These are phyloP conservation scores for Saccharomycodes ludwigii DNA, from an alignment of 805 yeast genomes.

Conservation along the genomic window DNA sequence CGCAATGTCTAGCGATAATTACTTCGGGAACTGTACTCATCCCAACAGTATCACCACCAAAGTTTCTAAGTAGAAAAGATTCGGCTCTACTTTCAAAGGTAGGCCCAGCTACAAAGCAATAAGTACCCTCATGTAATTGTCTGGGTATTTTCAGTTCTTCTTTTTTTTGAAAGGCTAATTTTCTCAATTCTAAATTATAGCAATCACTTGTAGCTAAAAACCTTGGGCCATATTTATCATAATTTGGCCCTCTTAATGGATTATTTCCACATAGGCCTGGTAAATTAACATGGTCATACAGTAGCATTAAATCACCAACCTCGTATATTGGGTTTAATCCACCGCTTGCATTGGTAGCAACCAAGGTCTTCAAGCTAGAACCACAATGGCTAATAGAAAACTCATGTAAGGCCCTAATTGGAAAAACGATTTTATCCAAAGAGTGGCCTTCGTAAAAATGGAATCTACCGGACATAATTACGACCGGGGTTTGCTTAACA, in stretches of 20 bases:
- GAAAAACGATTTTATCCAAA: constrained; percentile 74
- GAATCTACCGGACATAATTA: constrained; percentile 88
- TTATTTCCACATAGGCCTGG: constrained; percentile 87
- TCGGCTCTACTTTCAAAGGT: constrained; percentile 91
- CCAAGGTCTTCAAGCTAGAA: constrained; percentile 28
- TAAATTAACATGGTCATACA: constrained; percentile 77
- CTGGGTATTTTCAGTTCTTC: constrained; percentile 37
- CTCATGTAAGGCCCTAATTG: constrained; percentile 60
- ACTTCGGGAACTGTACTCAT: constrained; percentile 98
- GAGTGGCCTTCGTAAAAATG: constrained; percentile 89
- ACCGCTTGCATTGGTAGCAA: constrained; percentile 96
- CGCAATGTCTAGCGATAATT: constrained; percentile 81
- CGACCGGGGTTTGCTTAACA: constrained; percentile 64
- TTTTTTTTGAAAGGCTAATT: constrained; percentile 43
- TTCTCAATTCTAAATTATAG: constrained; percentile 63
- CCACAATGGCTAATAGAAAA: constrained; percentile 34
- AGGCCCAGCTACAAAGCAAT: constrained; percentile 82
- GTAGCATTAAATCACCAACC: constrained; percentile 86
- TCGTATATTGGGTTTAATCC: constrained; percentile 55
- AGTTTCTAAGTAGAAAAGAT: constrained; percentile 50
- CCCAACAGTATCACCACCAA: constrained; percentile 93
- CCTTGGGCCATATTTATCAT: constrained; percentile 71
- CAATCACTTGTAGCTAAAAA: constrained; percentile 86
- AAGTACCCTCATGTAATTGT: constrained; percentile 73
- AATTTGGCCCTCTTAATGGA: constrained; percentile 80